Evolutionary conservation across 192 early-diverging fungal genomes (phyloP), one percentile per base, ranked within the genome.

Genomic region (Entomortierella parvispora): DNA sequence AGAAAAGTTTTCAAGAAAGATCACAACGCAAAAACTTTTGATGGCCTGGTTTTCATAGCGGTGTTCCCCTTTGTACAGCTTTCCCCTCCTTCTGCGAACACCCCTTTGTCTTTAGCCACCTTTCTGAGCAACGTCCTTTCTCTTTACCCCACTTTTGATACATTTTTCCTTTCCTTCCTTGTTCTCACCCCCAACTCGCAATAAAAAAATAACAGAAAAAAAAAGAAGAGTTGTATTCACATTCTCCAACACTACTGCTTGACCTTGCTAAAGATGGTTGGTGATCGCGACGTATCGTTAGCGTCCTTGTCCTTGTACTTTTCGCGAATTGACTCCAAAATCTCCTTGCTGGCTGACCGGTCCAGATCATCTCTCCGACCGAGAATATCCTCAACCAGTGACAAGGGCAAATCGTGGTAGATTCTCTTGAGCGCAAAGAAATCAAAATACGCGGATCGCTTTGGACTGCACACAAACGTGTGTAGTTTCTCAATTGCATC

Each of bases 341-440:
- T 90, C 55, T 94, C 93, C 71, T 91, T 95, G 52, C 96, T 79
- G 58, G 88, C 86, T 40, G 88, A 82, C 77, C 91, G 91, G 47
- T 98, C 94, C 71, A 99, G 80, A 77, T 99, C 97, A 81, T 98
- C 96, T 58, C 97, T 85, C 76, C 90, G 93, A 45, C 81, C 71
- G 54, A 99, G 78, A 32, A 98, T 83, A 74, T 96, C 93, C 81
- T 99, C 96, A n/a, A 99, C 87, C 80, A 96, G 90, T 28, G 87
- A 84, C n/a, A 97, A 65, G 6, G 95, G 96, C 44, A 97, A 68
- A 75, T 99, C 97, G 10, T 94, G 94, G 81, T 93, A 99, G 65
- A 91, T 84, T 62, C 95, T 93, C 84, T 92, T 93, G 69, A 98
- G 68, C 12, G 89, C 81, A 62, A 96, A 97, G 77, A 96, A 98